Base-by-base conservation (phyloP, 1,139 yeast genomes). In the Pichia inconspicua region DNA sequence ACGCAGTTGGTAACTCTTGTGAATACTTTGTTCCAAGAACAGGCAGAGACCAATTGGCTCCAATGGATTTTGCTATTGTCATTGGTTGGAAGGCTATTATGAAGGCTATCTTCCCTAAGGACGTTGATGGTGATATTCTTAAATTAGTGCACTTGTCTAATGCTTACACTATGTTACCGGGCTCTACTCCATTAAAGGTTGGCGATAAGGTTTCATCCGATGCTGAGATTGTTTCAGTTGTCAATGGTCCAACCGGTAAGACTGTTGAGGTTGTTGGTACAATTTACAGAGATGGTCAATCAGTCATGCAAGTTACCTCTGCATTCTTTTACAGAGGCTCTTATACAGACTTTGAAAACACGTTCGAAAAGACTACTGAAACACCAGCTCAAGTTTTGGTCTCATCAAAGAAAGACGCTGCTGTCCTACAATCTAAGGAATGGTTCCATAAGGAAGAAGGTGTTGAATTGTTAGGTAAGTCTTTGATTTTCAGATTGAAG, bases 1-100 rank as follows among this genome's bases (percentile, higher is more conserved):
- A 90, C 62, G 97, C 97, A 53, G 87, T 92, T 66, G 97, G 97
- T 62, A 92, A 92, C 78, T 85, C 85, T 59, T 89, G 96, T 69
- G 97, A 90, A 70, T 96, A 95, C 50, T 92, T 89, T 61, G 96
- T 90, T 55, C 77, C 83, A 54, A 82, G 96, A 73, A 80, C 87
- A 47, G 95, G 95, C 58, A 84, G 86, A 70, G 77, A 75, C 45
- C 82, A 89, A 52, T 76, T 81, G 61, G 98, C 98, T 47, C 99
- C 99, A 63, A 92, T 92, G 97, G 99, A 92, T 74, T 94, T 90
- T 65, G 97, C 98, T 47, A 92, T 92, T 68, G 97, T 94, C 52
- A 80, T 90, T 62, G 98, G 98, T 44, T 92, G 99, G 99, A 85
- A 84, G 72, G 95, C 97, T 46, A 90, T 94, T 64, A 90, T 92